Percentiles rank a stretch among this genome's conserved stretches.
Conservation (phyloP, 2,329 filamentous ascomycete species). For the Paecilomyces formosus region DNA sequence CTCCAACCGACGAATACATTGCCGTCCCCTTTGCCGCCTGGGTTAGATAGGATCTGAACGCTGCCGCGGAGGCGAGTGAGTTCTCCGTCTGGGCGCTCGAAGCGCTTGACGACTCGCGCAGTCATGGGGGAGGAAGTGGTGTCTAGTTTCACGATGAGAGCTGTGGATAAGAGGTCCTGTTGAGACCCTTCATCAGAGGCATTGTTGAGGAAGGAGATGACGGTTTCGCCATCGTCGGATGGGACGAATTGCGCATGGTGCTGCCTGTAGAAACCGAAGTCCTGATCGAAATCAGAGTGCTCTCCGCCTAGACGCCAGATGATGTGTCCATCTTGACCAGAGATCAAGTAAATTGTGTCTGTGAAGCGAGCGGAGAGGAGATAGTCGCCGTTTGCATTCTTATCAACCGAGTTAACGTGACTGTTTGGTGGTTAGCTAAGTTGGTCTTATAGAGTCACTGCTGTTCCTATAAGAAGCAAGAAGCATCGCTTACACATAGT, state of each 20-base stretch:
- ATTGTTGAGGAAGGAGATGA: slow-evolving; percentile 29
- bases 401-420: slow-evolving; percentile 36
- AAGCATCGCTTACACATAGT: slow-evolving; percentile 3
- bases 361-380: slow-evolving; percentile 33
- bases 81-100: slow-evolving; percentile 26
- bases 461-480: slow-evolving; percentile 15
- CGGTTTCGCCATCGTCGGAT: slow-evolving; percentile 20
- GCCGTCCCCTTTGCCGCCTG: slow-evolving; percentile 1
- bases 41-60: slow-evolving; percentile 26
- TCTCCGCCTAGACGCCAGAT: slow-evolving; percentile 33
- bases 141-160: slow-evolving; percentile 25
- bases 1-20: slow-evolving; percentile 34
- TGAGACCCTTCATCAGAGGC: slow-evolving; percentile 22
- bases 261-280: slow-evolving; percentile 31
- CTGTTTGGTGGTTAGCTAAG: slow-evolving; percentile 9
- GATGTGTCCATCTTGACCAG: slow-evolving; percentile 26
- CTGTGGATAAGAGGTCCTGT: slow-evolving; percentile 21
- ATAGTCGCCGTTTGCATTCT: slow-evolving; percentile 32
- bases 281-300: slow-evolving; percentile 20
- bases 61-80: slow-evolving; percentile 29
- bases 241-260: slow-evolving; percentile 29
- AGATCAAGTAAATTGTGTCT: slow-evolving; percentile 32
- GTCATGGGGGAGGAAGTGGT: slow-evolving; percentile 17
- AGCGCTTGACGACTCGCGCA: slow-evolving; percentile 19
- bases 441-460: slow-evolving; percentile 1